Evolutionary conservation across 371 early-diverging fungal genomes (phyloP), one percentile per base, ranked within the genome.

Genomic region (Mortierella sp.): DNA sequence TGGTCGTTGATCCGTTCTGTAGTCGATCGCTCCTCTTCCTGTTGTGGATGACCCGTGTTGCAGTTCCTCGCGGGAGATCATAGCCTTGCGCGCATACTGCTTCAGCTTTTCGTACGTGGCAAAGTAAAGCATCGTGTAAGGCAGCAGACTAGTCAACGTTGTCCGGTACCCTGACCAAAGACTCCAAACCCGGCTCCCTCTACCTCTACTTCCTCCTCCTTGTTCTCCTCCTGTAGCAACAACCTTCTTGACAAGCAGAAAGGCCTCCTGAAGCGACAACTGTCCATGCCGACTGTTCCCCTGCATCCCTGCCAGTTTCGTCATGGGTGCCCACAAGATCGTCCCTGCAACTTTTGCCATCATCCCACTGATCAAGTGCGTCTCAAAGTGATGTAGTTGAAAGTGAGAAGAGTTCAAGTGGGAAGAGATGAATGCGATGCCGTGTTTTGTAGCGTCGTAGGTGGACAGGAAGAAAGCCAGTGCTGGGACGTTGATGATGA

Each of bases 71-170:
- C 26, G 46, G 48, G 37, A 37, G 24, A 64, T 72, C 5, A 71
- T 28, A 10, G 61, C 34, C 69, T 51, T 59, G 14, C 84, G 69
- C 3, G 76, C 78, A 53, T 73, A 26, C 54, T 80, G 77, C 61
- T 84, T 84, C 57, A 80, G 37, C 26, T 80, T 80, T 55, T 84
- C 84, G 19, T 84, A 84, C 3, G 84, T 80, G 24, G 80, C 84
- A 73, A 84, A 84, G 69, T 84, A 84, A 46, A 84, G 28, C 81
- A 84, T 84, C 8, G 84, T 84, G 21, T 84, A 84, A 0, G 84
- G 84, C 14, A 84, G 53, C 3, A 84, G 61, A 24, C 78, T 44
- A 1, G 72, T 57, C 13, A 78, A 50, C 0, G 72, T 48, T 40
- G 75, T 80, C 21, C 44, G n/a, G 67, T 84, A 84, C 26, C 84